Conservation (phyloP, 2,329 filamentous ascomycete species). For the Aspergillus hortae region DNA sequence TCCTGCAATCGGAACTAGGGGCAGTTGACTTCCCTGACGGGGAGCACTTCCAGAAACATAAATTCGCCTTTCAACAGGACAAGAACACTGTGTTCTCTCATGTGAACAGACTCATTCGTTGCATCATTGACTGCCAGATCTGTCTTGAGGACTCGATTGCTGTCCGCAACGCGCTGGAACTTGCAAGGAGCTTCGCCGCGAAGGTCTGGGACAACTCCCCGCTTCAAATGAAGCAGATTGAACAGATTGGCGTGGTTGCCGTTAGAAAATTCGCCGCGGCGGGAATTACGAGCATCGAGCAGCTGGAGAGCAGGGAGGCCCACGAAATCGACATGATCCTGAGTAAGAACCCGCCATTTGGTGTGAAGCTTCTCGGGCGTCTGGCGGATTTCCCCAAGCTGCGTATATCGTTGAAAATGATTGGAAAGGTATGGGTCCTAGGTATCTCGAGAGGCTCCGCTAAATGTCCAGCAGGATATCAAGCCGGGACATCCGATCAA, state of each 20-base stretch:
- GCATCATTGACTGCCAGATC: conserved; percentile 71
- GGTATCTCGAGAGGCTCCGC: conserved; percentile 4
- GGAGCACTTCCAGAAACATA: conserved; percentile 55
- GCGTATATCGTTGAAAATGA: conserved; percentile 51
- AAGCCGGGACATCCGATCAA: conserved; percentile 45
- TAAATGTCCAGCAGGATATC: conserved; percentile 25
- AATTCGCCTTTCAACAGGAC: conserved; percentile 57
- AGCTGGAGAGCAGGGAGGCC: conserved; percentile 64
- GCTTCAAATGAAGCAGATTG: conserved; percentile 77
- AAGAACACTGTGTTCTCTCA: conserved; percentile 64
- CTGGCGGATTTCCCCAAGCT: conserved; percentile 70
- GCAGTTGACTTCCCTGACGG: conserved; percentile 60
- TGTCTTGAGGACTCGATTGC: conserved; percentile 62
- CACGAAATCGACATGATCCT: conserved; percentile 73
- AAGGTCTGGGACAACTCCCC: conserved; percentile 78
- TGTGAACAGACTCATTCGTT: conserved; percentile 66
- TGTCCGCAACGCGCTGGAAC: conserved; percentile 67
- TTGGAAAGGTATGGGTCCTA: conserved; percentile 43
- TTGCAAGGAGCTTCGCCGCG: conserved; percentile 72
- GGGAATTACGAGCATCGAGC: conserved; percentile 68
- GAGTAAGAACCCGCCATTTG: conserved; percentile 79
- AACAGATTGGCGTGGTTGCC: conserved; percentile 70
- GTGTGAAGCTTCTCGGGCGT: conserved; percentile 62
- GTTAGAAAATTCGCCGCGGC: conserved; percentile 69
- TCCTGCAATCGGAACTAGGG: conserved; percentile 73